A percentile compares a stretch with the other conserved stretches of the same genome.
phyloP scores from a whole-genome alignment of 2,329 filamentous ascomycete genomes.

The Penicillium sp. region DNA sequence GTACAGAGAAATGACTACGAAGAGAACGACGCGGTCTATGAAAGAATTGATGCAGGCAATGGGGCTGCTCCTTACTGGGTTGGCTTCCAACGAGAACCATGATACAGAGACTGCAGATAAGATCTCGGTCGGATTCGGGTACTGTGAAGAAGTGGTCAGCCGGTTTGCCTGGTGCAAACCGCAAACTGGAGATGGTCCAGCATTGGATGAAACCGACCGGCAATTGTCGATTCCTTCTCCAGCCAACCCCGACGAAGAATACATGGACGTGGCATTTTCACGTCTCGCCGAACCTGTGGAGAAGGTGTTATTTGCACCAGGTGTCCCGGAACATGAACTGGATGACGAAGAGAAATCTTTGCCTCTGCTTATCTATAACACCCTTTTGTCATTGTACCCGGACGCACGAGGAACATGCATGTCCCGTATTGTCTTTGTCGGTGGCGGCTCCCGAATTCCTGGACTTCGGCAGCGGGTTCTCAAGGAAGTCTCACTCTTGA shows the following conservation, averaged over 20 bases:
- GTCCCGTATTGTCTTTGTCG: constrained; percentile 82
- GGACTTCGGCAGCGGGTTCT: constrained; percentile 77
- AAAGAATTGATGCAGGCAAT: constrained; percentile 69
- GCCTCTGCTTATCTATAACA: constrained; percentile 71
- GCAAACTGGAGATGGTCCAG: constrained; percentile 7
- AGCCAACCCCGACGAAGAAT: constrained; percentile 41
- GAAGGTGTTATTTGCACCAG: constrained; percentile 66
- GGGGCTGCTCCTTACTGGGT: constrained; percentile 45
- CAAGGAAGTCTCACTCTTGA: constrained; percentile 67
- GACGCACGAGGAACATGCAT: constrained; percentile 85
- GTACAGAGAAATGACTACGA: constrained; percentile 74
- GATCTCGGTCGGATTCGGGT: constrained; percentile 64
- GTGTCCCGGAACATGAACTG: constrained; percentile 55
- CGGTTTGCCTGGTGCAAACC: constrained; percentile 74
- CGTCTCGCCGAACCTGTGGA: constrained; percentile 74
- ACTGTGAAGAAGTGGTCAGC: constrained; percentile 75
- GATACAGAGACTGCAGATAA: constrained; percentile 36
- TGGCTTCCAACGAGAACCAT: constrained; percentile 23
- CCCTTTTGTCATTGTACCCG: constrained; percentile 71
- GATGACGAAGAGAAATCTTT: constrained; percentile 87
- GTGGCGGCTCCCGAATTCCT: constrained; percentile 74
- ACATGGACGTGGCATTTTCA: constrained; percentile 65
- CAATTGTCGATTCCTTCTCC: constrained; percentile 49
- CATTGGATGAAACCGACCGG: constrained; percentile 22
- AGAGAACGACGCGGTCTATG: constrained; percentile 70